phyloP scores from a whole-genome alignment of 305 asterid species.

The Euphrasia arctica region DNA sequence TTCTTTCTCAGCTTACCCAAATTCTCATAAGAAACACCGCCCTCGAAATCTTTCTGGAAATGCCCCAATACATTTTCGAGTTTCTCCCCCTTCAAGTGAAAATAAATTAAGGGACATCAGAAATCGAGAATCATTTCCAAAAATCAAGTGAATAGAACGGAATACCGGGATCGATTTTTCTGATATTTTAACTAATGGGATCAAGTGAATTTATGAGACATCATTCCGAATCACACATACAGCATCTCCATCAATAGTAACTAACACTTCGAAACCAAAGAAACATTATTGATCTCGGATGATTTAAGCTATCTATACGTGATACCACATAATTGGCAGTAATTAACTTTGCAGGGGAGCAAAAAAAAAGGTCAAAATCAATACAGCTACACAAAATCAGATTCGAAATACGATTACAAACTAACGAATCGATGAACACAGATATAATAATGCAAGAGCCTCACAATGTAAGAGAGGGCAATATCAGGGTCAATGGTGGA shows the following conservation, averaged over 20 bases:
- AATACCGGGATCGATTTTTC: conserved; percentile 2
- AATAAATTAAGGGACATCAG: conserved; percentile 24
- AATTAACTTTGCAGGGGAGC: conserved; percentile 16
- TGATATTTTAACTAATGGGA: conserved; percentile 7
- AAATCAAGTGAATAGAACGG: not conserved
- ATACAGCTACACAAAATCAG: conserved; percentile 23
- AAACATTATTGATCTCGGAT: conserved; percentile 22
- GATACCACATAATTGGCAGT: conserved; percentile 20
- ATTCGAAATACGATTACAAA: conserved; percentile 14
- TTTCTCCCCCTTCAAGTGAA: conserved; percentile 76
- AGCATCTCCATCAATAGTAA: conserved; percentile 23
- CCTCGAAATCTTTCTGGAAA: conserved; percentile 97
- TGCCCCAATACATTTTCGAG: conserved; percentile 90
- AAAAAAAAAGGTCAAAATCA: conserved; percentile 27
- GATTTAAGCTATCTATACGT: conserved; percentile 23
- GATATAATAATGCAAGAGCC: conserved; percentile 27
- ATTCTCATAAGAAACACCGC: conserved; percentile 94
- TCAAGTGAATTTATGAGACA: conserved; percentile 9
- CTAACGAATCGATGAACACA: conserved; percentile 19
- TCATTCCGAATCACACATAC: conserved; percentile 22
- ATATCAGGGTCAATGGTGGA: conserved; percentile 93
- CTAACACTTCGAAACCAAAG: conserved; percentile 14
- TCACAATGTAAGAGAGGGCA: conserved; percentile 91
- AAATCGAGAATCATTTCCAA: not conserved
- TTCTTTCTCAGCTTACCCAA: conserved; percentile 69